Percentiles rank a stretch among this genome's conserved stretches.
These are phyloP conservation scores for Parsonsia alboflavescens DNA, from an alignment of 257 asterid genomes.

Conservation along the genomic window DNA sequence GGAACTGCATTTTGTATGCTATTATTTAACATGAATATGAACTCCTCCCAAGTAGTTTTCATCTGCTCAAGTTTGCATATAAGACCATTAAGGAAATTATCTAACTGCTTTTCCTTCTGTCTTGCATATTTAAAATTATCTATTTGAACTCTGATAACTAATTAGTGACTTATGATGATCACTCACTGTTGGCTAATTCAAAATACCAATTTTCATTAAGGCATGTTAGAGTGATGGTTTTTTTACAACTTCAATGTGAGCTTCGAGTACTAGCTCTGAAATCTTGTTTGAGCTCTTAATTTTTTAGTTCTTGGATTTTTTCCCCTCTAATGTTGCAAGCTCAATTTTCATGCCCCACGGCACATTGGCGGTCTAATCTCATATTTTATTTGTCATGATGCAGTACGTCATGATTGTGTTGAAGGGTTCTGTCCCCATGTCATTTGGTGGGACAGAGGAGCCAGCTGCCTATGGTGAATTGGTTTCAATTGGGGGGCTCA, in stretches of 20 bases:
- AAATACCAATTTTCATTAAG: not conserved
- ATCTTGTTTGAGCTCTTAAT: not conserved
- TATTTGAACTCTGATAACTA: not conserved
- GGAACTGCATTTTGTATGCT: not conserved
- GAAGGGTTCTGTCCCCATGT: slow-evolving; percentile 91
- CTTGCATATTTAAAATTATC: not conserved
- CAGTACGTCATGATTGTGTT: slow-evolving; percentile 94
- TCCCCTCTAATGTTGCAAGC: not conserved
- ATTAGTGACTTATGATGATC: not conserved
- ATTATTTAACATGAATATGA: not conserved
- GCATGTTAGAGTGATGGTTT: not conserved
- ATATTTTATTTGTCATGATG: slow-evolving; percentile 9
- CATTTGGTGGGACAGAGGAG: slow-evolving; percentile 90
- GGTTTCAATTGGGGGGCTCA: slow-evolving; percentile 83
- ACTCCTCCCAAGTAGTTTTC: not conserved
- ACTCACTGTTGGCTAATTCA: not conserved
- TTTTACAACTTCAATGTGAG: not conserved
- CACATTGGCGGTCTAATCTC: not conserved
- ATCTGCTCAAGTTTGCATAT: not conserved
- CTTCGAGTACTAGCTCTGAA: not conserved
- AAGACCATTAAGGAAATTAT: not conserved
- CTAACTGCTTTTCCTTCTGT: not conserved
- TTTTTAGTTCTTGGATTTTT: not conserved
- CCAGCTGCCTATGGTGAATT: slow-evolving; percentile 91
- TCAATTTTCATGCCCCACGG: not conserved